Evolutionary conservation across 805 yeast species (phyloP), one percentile per base, ranked within the genome.

Genomic region (Sugiyamaella qingdaonensis): DNA sequence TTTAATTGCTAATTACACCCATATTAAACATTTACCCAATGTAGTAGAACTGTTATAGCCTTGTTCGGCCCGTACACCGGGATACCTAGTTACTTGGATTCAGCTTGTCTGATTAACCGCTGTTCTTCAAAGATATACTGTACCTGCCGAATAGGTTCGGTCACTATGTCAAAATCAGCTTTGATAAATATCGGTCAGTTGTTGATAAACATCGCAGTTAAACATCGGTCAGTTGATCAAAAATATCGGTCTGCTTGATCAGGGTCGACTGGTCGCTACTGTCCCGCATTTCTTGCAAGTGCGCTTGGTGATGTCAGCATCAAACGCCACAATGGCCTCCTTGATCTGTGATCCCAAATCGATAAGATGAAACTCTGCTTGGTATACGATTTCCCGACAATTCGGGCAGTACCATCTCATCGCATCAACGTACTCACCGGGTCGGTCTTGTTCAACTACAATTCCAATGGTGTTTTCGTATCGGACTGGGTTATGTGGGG

Each of bases 271-370:
- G n/a, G 53, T 46, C n/a, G 60, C 67, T 7, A 68, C 49, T 4
- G 88, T 81, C 1, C 92, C 91, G 68, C 97, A 90, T 11, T 78
- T 67, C 45, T 71, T 64, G 68, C 97, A 90, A 4, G 90, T 88
- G 65, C 95, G 79, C 44, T 80, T 80, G 10, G 77, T 75, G 16
- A 75, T 50, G 62, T 84, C 85, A 0, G 65, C 73, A 57, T 88
- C 95, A 66, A 88, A 90, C 13, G 73, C 76, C 42, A 82, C 65
- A 49, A 91, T 89, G 2, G 91, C 96, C 5, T 77, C 85, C 68
- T 88, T 90, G 51, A 91, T 91, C 68, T 91, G 97, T 1, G 95
- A 85, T 8, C 97, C 97, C 49, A 91, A 74, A 71, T 91, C 96
- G 7, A 72, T 67, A 68, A 92, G 86, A 61, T 85, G 82, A 66